A percentile compares a stretch with the other conserved stretches of the same genome.
Evolutionary conservation across 179 eudicot genomes (phyloP).

Genomic region (Amaranthus tricolor): DNA sequence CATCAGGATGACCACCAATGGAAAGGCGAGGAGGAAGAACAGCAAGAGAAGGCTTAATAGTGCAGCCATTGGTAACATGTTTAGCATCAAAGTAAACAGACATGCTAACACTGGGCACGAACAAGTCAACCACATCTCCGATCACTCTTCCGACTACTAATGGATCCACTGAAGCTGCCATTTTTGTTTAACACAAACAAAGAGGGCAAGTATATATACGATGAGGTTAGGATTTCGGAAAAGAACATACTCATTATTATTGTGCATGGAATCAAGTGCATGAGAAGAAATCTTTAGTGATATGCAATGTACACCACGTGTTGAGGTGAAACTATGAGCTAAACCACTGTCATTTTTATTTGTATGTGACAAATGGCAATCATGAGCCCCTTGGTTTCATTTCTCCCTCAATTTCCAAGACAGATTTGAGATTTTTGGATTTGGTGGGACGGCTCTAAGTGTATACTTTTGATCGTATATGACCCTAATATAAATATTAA

Average conservation of each 20-base stretch:
- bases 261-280: slow-evolving; percentile 21
- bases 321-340: slow-evolving; percentile 18
- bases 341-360: background rate
- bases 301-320: slow-evolving; percentile 25
- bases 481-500: no score
- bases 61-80: slow-evolving; percentile 66
- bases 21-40: slow-evolving; percentile 42
- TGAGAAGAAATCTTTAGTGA: background rate
- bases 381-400: background rate
- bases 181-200: background rate
- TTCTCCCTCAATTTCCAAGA: no score
- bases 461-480: no score
- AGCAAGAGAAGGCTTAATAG: slow-evolving; percentile 59
- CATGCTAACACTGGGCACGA: slow-evolving; percentile 45
- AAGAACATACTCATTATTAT: background rate
- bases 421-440: no score
- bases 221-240: no score
- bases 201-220: background rate
- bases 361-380: background rate
- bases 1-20: slow-evolving; percentile 41
- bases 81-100: slow-evolving; percentile 43
- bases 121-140: slow-evolving; percentile 75
- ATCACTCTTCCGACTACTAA: slow-evolving; percentile 60
- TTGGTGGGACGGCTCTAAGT: no score
- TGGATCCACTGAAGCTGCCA: slow-evolving; percentile 50